Evolutionary conservation across 345 rosid species (phyloP).

Genomic region (Hevea brasiliensis): DNA sequence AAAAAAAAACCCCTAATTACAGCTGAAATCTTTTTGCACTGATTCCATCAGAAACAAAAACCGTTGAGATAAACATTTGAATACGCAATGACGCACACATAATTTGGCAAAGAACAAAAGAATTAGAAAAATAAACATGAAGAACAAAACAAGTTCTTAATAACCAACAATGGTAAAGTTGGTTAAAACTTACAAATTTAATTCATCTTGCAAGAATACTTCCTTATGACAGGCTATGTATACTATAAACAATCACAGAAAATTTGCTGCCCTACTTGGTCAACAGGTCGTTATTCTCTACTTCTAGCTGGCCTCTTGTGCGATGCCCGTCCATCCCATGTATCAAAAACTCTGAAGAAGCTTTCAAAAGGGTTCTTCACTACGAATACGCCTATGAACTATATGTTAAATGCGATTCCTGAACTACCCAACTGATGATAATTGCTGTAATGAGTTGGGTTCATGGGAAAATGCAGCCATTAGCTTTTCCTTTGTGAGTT

Average conservation of each 20-base stretch:
- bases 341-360: slow-evolving; percentile 45
- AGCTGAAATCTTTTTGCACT: too few relatives aligned
- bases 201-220: slow-evolving; percentile 48
- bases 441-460: slow-evolving; percentile 47
- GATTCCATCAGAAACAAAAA: too few relatives aligned
- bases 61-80: background rate
- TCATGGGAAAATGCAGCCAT: slow-evolving; percentile 59
- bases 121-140: slow-evolving; percentile 1
- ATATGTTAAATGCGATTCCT: slow-evolving; percentile 26
- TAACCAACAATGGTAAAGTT: slow-evolving; percentile 36
- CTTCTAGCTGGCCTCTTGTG: slow-evolving; percentile 41
- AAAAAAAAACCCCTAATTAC: too few relatives aligned
- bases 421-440: slow-evolving; percentile 55
- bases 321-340: slow-evolving; percentile 10
- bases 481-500: slow-evolving; percentile 81
- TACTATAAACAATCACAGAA: slow-evolving; percentile 54
- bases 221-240: slow-evolving; percentile 40
- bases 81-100: background rate
- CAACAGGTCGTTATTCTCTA: slow-evolving; percentile 47
- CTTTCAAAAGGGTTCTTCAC: slow-evolving; percentile 42
- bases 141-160: slow-evolving; percentile 22
- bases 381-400: slow-evolving; percentile 37
- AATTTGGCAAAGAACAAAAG: slow-evolving; percentile 20
- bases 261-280: slow-evolving; percentile 50
- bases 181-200: slow-evolving; percentile 36